phyloP scores from a whole-genome alignment of 495 filamentous ascomycete genomes.

The Friedmanniomyces endolithicus region DNA sequence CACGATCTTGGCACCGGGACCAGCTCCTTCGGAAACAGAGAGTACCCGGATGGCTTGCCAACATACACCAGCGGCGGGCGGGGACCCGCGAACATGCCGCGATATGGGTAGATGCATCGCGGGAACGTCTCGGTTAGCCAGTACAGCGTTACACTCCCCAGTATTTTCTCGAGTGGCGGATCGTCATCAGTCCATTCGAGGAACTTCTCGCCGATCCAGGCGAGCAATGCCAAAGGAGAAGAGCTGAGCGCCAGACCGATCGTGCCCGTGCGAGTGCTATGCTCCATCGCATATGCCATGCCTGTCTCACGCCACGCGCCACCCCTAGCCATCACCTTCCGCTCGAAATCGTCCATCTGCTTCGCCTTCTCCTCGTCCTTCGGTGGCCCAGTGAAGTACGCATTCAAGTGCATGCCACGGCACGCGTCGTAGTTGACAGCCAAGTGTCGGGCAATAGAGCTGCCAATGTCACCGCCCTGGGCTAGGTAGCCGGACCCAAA shows the following conservation, averaged over 20 bases:
- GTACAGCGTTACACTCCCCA: constrained; percentile 47
- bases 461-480: constrained; percentile 59
- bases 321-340: constrained; percentile 20
- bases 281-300: constrained; percentile 42
- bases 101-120: constrained; percentile 47
- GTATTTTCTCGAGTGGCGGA: constrained; percentile 42
- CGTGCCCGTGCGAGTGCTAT: constrained; percentile 48
- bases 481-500: constrained; percentile 50
- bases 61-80: constrained; percentile 1
- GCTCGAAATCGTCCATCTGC: constrained; percentile 13
- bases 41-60: constrained; percentile 47
- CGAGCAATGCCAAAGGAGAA: constrained; percentile 49
- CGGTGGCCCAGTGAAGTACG: constrained; percentile 1
- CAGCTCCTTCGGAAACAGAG: constrained; percentile 44
- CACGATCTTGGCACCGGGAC: constrained; percentile 38
- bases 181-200: constrained; percentile 50
- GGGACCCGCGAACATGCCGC: constrained; percentile 10
- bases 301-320: constrained; percentile 33
- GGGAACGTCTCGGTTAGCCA: constrained; percentile 55
- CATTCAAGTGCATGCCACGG: constrained; percentile 33
- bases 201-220: constrained; percentile 59
- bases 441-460: constrained; percentile 26
- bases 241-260: constrained; percentile 45
- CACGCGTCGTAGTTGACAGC: constrained; percentile 12
- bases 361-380: not conserved